Percentiles rank a stretch among this genome's conserved stretches.
Evolutionary conservation across 257 asterid species (phyloP).

Genomic region (Solanum virginianum): DNA sequence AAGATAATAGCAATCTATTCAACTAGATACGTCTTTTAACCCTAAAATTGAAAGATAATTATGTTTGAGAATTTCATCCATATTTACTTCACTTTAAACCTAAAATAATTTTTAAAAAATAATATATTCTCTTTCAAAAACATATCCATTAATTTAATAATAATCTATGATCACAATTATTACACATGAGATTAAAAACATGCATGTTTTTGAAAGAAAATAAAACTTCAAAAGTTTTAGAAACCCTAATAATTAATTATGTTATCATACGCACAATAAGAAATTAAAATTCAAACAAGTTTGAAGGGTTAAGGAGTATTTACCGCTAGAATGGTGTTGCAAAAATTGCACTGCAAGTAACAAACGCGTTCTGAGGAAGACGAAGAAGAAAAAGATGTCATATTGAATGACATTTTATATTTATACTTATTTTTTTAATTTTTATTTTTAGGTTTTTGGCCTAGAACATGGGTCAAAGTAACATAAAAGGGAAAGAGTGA

Average conservation of each 20-base stretch:
- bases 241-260: neutral
- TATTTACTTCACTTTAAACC: neutral
- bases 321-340: constrained; percentile 34
- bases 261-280: neutral
- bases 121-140: neutral
- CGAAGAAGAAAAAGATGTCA: neutral
- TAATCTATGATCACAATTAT: neutral
- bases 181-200: neutral
- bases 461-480: neutral
- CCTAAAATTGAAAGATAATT: neutral
- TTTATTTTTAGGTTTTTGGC: neutral
- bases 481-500: neutral
- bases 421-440: neutral
- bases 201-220: neutral
- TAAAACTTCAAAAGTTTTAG: neutral
- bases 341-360: constrained; percentile 62
- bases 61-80: neutral
- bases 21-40: neutral
- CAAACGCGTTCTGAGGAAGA: constrained; percentile 39
- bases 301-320: neutral
- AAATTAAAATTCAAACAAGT: neutral
- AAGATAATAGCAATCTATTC: neutral
- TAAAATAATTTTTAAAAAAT: neutral
- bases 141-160: neutral
- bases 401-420: constrained; percentile 36